Conservation (phyloP, 345 rosid genomes). For the Euphorbia pulcherrima region DNA sequence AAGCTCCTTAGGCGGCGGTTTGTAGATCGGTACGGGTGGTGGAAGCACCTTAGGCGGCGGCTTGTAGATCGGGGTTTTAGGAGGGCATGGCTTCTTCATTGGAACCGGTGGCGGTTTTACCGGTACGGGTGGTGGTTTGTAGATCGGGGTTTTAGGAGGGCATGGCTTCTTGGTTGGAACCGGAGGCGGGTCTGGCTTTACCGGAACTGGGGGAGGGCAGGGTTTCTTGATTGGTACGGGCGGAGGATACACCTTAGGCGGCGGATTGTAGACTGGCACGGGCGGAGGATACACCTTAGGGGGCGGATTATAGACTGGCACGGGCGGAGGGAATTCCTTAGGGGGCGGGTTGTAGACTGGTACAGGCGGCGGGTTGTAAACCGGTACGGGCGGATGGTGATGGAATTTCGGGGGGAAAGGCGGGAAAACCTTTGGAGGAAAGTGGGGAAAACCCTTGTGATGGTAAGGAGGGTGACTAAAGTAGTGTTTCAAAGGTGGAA, state of each 20-base stretch:
- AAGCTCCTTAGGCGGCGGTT: not conserved
- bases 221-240: slow-evolving; percentile 13
- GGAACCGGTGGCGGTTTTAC: slow-evolving; percentile 18
- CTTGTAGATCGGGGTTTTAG: not conserved
- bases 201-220: slow-evolving; percentile 1
- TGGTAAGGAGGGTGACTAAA: slow-evolving; percentile 22
- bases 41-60: slow-evolving; percentile 14
- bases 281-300: slow-evolving; percentile 14
- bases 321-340: slow-evolving; percentile 1
- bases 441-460: slow-evolving; percentile 21
- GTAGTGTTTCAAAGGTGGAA: slow-evolving; percentile 31
- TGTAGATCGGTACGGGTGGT: not conserved
- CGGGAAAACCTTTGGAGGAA: slow-evolving; percentile 13
- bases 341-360: slow-evolving; percentile 19
- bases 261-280: slow-evolving; percentile 10
- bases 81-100: not conserved
- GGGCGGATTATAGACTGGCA: slow-evolving; percentile 18
- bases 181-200: not conserved
- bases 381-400: slow-evolving; percentile 18
- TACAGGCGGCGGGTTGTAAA: slow-evolving; percentile 13
- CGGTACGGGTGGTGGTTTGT: slow-evolving; percentile 4
- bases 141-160: not conserved
- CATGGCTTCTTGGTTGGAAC: slow-evolving; percentile 7
- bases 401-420: slow-evolving; percentile 2
- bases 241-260: not conserved